Base-by-base conservation (phyloP, 2,329 filamentous ascomycete species). In the Pyricularia grisea region DNA sequence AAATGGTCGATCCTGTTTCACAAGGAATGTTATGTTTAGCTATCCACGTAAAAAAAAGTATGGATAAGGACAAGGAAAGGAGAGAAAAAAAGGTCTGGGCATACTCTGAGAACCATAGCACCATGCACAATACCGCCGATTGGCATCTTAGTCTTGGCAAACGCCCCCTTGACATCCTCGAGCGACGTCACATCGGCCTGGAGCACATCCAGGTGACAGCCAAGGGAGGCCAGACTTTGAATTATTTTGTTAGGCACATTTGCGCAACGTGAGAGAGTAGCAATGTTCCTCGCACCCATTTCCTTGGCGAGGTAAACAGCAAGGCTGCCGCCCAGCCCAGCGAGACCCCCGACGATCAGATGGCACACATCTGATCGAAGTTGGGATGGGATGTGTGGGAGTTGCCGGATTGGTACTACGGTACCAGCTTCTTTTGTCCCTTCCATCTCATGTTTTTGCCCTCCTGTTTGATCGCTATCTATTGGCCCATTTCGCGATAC, bases 111-210 rank as follows among this genome's bases (percentile, higher is more conserved):
- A n/a, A 74, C 73, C 74, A 74, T 75, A 10, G 74, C 72, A 17
- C 70, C 66, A 42, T 76, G 72, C 27, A 77, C 25, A 28, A 73
- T 70, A 20, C 75, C 75, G 36, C 68, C 71, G 42, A 77, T 72
- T 11, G 70, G 71, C 25, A 61, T 61, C 63, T 65, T 65, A 6
- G 31, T 65, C 63, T 33, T 36, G 63, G 28, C 14, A 27, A 65
- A 65, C 25, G 31, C 63, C 63, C 3, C 31, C 25, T 36, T 65
- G 28, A 65, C 63, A 20, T 65, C 63, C 28, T 65, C 27, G 17
- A 65, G 63, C 27, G n/a, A 31, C 7, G 63, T 65, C 14, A 65
- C 63, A 36, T 65, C 27, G 63, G 28, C 63, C 63, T 23, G 28
- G 28, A 65, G 28, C 14, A 65, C 63, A 12, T 65, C 63, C 1